A percentile compares a stretch with the other conserved stretches of the same genome.
These are phyloP conservation scores for Irpex lacteus DNA, from an alignment of 1,284 basidiomycete species.

Conservation along the genomic window DNA sequence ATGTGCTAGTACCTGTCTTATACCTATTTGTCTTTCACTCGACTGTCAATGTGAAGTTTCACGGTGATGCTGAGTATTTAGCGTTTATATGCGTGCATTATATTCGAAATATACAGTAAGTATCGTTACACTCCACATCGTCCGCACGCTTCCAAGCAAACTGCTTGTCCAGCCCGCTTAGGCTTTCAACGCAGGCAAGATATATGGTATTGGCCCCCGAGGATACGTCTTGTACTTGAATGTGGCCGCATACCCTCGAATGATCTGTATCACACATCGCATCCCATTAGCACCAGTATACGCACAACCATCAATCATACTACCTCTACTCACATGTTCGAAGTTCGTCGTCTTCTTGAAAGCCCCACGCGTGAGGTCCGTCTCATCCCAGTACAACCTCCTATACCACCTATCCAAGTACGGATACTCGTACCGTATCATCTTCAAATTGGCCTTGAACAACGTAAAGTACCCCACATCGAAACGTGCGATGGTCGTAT, in stretches of 20 bases:
- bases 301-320: no score
- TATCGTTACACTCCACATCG: no score
- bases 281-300: neutral
- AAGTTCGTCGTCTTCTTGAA: constrained; percentile 91
- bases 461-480: constrained; percentile 89
- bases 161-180: no score
- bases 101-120: no score
- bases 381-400: constrained; percentile 87
- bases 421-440: constrained; percentile 79
- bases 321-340: constrained; percentile 67
- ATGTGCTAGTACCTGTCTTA: neutral
- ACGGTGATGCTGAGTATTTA: neutral
- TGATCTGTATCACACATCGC: neutral
- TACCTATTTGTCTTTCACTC: neutral
- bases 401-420: constrained; percentile 83
- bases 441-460: constrained; percentile 92
- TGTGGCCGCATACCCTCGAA: neutral
- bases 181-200: neutral
- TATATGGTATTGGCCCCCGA: neutral
- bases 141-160: no score
- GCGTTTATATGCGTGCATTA: no score
- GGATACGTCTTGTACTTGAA: neutral
- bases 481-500: constrained; percentile 81
- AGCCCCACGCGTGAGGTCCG: constrained; percentile 37
- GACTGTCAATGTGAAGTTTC: neutral